phyloP scores from a whole-genome alignment of 495 filamentous ascomycete species.

The Cercophora scortea region DNA sequence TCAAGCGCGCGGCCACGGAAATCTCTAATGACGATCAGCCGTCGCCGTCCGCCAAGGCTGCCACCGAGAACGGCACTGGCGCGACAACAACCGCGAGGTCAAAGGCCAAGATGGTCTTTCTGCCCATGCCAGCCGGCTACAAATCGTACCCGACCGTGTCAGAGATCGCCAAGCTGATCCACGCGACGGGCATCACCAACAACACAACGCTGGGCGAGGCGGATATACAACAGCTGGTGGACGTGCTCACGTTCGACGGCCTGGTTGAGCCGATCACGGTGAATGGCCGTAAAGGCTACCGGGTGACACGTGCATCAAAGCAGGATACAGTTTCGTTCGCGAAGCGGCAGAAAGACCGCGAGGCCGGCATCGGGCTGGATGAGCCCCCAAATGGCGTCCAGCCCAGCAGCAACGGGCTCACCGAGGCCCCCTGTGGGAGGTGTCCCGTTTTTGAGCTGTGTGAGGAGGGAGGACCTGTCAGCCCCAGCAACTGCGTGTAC shows the following conservation, averaged over 20 bases:
- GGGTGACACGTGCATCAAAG: constrained; percentile 41
- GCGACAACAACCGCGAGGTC: constrained; percentile 7
- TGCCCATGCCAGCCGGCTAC: constrained; percentile 65
- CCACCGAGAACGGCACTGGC: constrained; percentile 4
- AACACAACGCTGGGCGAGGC: constrained; percentile 55
- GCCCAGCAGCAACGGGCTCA: constrained; percentile 53
- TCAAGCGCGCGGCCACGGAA: constrained; percentile 35
- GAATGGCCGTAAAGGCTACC: constrained; percentile 31
- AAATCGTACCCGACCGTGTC: constrained; percentile 66
- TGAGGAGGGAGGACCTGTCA: constrained; percentile 79
- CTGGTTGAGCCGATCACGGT: constrained; percentile 54
- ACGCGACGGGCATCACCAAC: constrained; percentile 53
- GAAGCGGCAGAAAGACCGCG: constrained; percentile 33
- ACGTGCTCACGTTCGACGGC: constrained; percentile 80
- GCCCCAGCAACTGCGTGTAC: constrained; percentile 83
- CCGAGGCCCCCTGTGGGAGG: constrained; percentile 79
- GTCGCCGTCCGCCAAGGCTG: neutral
- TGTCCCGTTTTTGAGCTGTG: constrained; percentile 95
- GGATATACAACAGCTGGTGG: constrained; percentile 72
- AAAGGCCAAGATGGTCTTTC: constrained; percentile 18
- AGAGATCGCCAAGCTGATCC: constrained; percentile 64
- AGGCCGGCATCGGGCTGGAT: constrained; percentile 20
- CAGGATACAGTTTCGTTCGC: constrained; percentile 26
- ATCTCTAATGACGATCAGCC: constrained; percentile 33
- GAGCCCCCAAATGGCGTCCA: constrained; percentile 25